Conservation (phyloP, 2,329 filamentous ascomycete species). For the Periconia macrospinosa region DNA sequence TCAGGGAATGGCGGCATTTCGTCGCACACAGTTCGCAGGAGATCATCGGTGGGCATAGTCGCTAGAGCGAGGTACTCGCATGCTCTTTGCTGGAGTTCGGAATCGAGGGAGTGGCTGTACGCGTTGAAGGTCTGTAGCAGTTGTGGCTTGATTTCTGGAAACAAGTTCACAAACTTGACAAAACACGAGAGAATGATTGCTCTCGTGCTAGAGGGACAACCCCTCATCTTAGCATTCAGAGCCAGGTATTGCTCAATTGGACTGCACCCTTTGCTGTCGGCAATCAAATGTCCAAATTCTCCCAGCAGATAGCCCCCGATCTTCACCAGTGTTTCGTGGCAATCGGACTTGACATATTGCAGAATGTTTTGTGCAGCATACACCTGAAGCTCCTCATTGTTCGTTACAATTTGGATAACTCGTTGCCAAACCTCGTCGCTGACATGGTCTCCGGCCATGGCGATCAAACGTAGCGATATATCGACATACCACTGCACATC, state of each 20-base stretch:
- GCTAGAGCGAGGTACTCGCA: slow-evolving; percentile 92
- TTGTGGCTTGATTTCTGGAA: slow-evolving; percentile 97
- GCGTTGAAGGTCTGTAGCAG: slow-evolving; percentile 85
- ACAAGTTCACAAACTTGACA: slow-evolving; percentile 96
- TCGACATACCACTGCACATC: slow-evolving; percentile 99
- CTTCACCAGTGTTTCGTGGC: slow-evolving; percentile 96
- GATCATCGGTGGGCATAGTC: slow-evolving; percentile 82
- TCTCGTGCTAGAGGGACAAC: slow-evolving; percentile 83
- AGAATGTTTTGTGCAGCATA: slow-evolving; percentile 94
- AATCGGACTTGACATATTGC: slow-evolving; percentile 91
- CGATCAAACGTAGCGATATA: slow-evolving; percentile 89
- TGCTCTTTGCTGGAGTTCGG: slow-evolving; percentile 92
- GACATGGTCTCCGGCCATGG: slow-evolving; percentile 96
- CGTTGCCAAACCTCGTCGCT: slow-evolving; percentile 99
- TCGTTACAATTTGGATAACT: slow-evolving; percentile 97
- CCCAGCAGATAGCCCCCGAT: slow-evolving; percentile 95
- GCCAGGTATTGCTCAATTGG: slow-evolving; percentile 97
- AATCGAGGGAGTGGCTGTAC: slow-evolving; percentile 93
- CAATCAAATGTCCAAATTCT: slow-evolving; percentile 95
- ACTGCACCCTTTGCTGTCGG: slow-evolving; percentile 87
- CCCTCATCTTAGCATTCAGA: slow-evolving; percentile 84
- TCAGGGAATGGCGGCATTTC: slow-evolving; percentile 99
- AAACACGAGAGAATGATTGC: slow-evolving; percentile 95
- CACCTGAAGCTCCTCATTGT: slow-evolving; percentile 96
- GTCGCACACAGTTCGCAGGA: slow-evolving; percentile 90